Evolutionary conservation across 2,329 filamentous ascomycete species (phyloP), one percentile per base, ranked within the genome.

Genomic region (Colletotrichum siamense): DNA sequence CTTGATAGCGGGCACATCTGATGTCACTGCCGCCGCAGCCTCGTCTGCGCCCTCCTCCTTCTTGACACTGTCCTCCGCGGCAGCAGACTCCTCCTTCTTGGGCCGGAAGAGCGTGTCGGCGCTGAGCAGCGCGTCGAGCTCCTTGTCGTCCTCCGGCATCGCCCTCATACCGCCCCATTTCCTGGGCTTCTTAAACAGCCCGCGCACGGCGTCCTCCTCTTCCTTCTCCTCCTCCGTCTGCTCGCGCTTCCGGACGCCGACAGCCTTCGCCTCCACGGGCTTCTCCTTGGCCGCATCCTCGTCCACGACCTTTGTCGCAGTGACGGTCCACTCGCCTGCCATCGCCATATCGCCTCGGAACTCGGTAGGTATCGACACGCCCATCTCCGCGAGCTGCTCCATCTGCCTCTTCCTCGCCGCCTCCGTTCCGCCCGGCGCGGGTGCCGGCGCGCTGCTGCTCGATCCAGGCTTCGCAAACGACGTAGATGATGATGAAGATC

Each of bases 301-400:
- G 16, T 89, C 85, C 26, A 93, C 85, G 6, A 92, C 88, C 61
- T 92, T 89, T 55, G 95, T 91, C 8, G 91, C 92, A 75, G 91
- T 93, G 13, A 93, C 91, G 1, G 95, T 92, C 96, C 96, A 99
- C 69, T 98, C 95, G 36, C 97, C 95, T 6, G 94, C 93, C 87
- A 98, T 92, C 7, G 96, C 96, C 91, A 98, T 92, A 76, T 97
- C 95, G 3, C 91, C 89, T 75, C 95, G 89, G 73, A 95, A 92
- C 79, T 94, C 93, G 61, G 95, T 93, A 1, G 97, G 97, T 70
- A 99, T 91, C 63, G 92, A 92, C 65, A 99, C 92, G 1, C 97
- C 97, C 89, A 99, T 91, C 44, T 94, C 95, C 6, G 94, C 96
- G 13, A 99, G 88, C 84, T 99, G 96, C 78, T 96, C 93, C 81